Conservation (phyloP, 208 protist genomes). For the Crithidia bombi region DNA sequence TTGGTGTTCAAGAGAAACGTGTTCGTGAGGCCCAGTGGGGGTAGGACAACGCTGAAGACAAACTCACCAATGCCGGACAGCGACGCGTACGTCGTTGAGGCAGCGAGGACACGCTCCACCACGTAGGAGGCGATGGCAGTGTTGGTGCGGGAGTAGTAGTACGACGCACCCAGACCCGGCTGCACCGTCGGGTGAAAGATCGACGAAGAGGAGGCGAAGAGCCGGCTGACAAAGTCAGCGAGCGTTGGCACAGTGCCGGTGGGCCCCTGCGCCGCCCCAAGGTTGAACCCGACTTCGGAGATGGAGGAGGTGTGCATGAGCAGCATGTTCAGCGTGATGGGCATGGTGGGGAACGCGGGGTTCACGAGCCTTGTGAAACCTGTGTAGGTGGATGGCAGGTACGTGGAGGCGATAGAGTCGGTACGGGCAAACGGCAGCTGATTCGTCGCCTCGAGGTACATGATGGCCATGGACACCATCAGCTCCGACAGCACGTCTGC, state of each 20-base stretch:
- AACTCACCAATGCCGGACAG: conserved; percentile 35
- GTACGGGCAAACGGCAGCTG: conserved; percentile 48
- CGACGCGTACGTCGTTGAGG: neutral
- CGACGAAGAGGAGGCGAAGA: conserved; percentile 27
- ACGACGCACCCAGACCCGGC: conserved; percentile 32
- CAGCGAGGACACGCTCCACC: conserved; percentile 44
- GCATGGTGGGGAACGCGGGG: conserved; percentile 19
- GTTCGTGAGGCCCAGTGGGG: conserved; percentile 45
- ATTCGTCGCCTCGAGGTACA: conserved; percentile 40
- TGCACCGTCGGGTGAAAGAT: conserved; percentile 19
- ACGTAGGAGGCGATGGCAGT: conserved; percentile 61
- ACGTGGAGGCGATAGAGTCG: conserved; percentile 42
- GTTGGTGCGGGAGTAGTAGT: conserved; percentile 59
- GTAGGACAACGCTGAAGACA: conserved; percentile 45
- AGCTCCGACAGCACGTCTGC: conserved; percentile 51
- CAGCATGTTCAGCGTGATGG: conserved; percentile 66
- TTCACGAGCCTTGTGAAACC: conserved; percentile 18
- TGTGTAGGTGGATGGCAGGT: conserved; percentile 38
- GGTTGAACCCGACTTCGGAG: conserved; percentile 39
- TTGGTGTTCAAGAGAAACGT: conserved; percentile 54
- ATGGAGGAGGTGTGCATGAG: conserved; percentile 67
- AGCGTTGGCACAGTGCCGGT: conserved; percentile 25
- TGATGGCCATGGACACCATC: conserved; percentile 50
- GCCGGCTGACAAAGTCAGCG: conserved; percentile 37
- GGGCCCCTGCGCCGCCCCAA: conserved; percentile 7